A percentile compares a stretch with the other conserved stretches of the same genome.
phyloP scores from a whole-genome alignment of 371 early-diverging fungal genomes.

The Mucor velutinosus region DNA sequence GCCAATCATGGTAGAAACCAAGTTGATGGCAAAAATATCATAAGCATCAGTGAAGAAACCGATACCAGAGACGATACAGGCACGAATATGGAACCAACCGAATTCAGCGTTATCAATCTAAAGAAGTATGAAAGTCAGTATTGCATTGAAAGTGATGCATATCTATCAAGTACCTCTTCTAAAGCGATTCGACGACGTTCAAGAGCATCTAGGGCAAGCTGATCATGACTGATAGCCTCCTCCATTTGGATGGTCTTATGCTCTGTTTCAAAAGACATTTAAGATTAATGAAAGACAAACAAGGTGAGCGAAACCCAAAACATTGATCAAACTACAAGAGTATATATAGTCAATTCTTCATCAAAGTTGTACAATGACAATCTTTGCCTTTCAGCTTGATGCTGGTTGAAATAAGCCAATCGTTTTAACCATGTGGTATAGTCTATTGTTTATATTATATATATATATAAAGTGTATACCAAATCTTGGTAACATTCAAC shows the following conservation, averaged over 20 bases:
- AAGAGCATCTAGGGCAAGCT: conserved; percentile 24
- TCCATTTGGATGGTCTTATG: conserved; percentile 27
- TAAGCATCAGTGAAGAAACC: conserved; percentile 92
- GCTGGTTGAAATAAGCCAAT: conserved; percentile 13
- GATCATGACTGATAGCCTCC: conserved; percentile 16
- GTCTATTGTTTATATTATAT: conserved; percentile 3
- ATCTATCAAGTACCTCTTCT: conserved; percentile 31
- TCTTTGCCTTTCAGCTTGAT: background rate
- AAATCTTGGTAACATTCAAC: background rate
- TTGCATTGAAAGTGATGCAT: too few relatives aligned
- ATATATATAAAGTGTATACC: background rate
- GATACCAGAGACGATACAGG: conserved; percentile 84
- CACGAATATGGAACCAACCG: conserved; percentile 85
- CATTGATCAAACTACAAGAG: background rate
- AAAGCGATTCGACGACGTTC: conserved; percentile 44
- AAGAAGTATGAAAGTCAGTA: background rate
- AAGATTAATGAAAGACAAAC: conserved; percentile 8
- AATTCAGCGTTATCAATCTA: conserved; percentile 58
- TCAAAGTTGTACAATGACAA: background rate
- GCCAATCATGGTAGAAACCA: conserved; percentile 79
- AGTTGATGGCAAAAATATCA: conserved; percentile 85
- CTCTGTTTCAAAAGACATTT: conserved; percentile 24
- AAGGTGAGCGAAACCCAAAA: background rate
- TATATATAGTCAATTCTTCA: background rate
- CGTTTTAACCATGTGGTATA: conserved; percentile 19